Evolutionary conservation across 1,284 basidiomycete species (phyloP).

Genomic region (Tilletia setariae): DNA sequence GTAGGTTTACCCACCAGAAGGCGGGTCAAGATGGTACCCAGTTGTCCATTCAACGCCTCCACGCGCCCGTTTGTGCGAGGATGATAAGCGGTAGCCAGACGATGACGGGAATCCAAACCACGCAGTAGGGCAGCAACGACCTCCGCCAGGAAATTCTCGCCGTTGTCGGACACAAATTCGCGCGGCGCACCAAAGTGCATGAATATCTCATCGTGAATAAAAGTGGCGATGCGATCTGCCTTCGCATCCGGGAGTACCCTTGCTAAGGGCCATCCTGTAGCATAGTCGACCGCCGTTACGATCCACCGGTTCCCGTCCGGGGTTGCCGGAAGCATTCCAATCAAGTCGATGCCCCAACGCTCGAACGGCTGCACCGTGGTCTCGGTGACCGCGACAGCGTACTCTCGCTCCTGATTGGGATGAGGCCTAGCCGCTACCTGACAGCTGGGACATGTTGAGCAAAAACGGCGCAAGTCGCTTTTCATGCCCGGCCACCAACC

Average conservation of each 20-base stretch:
- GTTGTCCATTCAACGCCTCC: slow-evolving; percentile 22
- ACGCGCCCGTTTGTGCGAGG: slow-evolving; percentile 24
- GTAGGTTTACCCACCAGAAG: background rate
- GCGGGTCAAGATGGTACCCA: background rate
- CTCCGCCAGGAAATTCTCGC: slow-evolving; percentile 13
- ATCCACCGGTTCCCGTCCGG: slow-evolving; percentile 12
- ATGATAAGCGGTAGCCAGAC: slow-evolving; percentile 19
- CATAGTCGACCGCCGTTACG: slow-evolving; percentile 14
- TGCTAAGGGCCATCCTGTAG: slow-evolving; percentile 17
- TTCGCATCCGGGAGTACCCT: slow-evolving; percentile 5
- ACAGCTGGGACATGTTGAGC: background rate
- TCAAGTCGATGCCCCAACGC: slow-evolving; percentile 17
- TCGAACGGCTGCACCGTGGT: slow-evolving; percentile 12
- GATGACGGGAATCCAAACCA: slow-evolving; percentile 7
- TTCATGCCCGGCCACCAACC: slow-evolving; percentile 18
- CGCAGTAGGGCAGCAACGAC: background rate
- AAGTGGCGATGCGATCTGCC: slow-evolving; percentile 14
- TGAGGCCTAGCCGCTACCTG: slow-evolving; percentile 1
- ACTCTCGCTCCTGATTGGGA: slow-evolving; percentile 14
- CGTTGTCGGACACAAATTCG: slow-evolving; percentile 15
- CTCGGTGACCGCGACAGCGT: slow-evolving; percentile 1
- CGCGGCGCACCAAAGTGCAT: slow-evolving; percentile 13
- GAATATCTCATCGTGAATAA: slow-evolving; percentile 15
- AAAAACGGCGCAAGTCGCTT: slow-evolving; percentile 8
- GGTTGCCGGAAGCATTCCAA: slow-evolving; percentile 1